Base-by-base conservation (phyloP, 371 early-diverging fungal genomes). In the Choanephora cucurbitarum region DNA sequence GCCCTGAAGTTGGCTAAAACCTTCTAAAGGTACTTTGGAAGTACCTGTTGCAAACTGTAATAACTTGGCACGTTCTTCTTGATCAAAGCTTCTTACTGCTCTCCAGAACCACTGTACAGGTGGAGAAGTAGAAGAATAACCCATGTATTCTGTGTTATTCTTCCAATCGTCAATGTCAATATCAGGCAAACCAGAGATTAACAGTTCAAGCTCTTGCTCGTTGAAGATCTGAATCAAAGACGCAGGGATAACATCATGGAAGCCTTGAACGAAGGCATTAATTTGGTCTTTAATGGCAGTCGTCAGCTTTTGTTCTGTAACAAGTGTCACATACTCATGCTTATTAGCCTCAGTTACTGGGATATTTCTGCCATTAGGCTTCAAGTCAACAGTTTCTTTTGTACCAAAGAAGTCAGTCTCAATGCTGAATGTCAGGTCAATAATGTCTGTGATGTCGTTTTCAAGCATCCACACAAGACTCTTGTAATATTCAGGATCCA, bases 91-190 rank as follows among this genome's bases (percentile, higher is more conserved):
- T n/a, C 98, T 86, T 11, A 99, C 98, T 0, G 95, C 97, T 31
- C 97, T 81, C 99, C 99, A 99, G 84, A 99, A 99, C 97, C 98
- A 96, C 70, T 96, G 94, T 44, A 99, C 87, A 62, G 93, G 96
- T 14, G 93, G 91, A 6, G 93, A 90, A 21, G 89, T 77, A 5
- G 82, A 60, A 11, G 90, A 84, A 74, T 97, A 99, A 47, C 94
- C 87, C 60, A 91, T 86, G 69, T 99, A 99, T 60, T 90, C 94
- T 1, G 99, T 95, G 74, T 97, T 93, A 75, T 96, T 97, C 67
- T 91, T 93, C 99, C 99, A 99, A 71, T 99, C 99, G 62, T 99
- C 99, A 48, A 98, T 86, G 72, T 99, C 98, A 59, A 99, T 94
- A 56, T 99, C 99, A 1, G 97, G 95, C 68, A 98, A 74, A 43